phyloP scores from a whole-genome alignment of 169 alveolate genomes.

The Eimeria tenella region DNA sequence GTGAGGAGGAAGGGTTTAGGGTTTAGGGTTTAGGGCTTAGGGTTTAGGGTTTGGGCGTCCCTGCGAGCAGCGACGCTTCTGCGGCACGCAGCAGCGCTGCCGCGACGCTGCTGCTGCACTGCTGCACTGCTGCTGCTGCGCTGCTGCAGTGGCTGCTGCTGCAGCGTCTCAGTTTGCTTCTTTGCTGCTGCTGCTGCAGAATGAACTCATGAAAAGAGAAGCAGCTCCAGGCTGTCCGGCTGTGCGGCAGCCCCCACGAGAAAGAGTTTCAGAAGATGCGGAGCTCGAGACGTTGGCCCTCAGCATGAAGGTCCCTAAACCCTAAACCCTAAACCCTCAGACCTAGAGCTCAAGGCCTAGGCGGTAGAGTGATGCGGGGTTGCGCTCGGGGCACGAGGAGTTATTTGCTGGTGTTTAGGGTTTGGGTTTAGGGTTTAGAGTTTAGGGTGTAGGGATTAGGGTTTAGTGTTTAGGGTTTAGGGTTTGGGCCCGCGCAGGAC shows the following conservation, averaged over 20 bases:
- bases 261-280: neutral
- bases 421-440: neutral
- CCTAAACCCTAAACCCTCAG: too few species aligned
- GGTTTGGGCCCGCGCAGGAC: neutral
- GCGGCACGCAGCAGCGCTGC: neutral
- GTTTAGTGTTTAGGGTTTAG: neutral
- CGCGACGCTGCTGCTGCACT: neutral
- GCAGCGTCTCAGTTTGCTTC: neutral
- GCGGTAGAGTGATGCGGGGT: too few species aligned
- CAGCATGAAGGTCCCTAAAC: neutral
- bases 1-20: neutral
- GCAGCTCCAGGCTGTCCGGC: constrained; percentile 1
- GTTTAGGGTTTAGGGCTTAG: too few species aligned
- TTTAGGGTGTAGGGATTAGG: neutral
- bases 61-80: too few species aligned
- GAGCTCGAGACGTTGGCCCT: neutral
- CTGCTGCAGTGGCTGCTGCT: neutral
- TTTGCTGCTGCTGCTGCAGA: neutral
- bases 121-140: neutral
- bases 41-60: too few species aligned
- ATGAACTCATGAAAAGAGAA: neutral
- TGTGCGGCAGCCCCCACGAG: neutral
- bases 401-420: too few species aligned
- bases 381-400: too few species aligned
- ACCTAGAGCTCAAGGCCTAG: too few species aligned